Percentiles rank a stretch among this genome's conserved stretches.
phyloP scores from a whole-genome alignment of 768 basidiomycete genomes.

The Lactifluus subvellereus region DNA sequence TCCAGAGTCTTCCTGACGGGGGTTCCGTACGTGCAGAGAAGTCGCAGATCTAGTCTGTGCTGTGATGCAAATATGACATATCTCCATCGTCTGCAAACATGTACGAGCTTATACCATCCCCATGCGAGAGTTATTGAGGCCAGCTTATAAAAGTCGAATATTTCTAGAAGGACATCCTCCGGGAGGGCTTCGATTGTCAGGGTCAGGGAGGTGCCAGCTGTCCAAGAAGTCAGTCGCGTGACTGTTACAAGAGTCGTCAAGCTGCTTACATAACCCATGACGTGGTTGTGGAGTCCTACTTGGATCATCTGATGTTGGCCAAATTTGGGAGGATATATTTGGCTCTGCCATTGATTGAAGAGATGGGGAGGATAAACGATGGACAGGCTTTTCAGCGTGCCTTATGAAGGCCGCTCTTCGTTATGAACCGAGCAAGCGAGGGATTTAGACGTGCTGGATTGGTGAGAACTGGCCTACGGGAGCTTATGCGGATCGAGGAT shows the following conservation, averaged over 20 bases:
- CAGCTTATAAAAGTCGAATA: constrained; percentile 5
- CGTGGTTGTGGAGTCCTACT: background rate
- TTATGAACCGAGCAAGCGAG: too few species aligned
- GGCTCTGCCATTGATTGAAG: background rate
- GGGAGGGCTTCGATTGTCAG: background rate
- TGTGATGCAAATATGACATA: background rate
- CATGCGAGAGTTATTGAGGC: background rate
- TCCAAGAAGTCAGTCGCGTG: background rate
- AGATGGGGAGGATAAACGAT: background rate
- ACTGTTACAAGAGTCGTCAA: background rate
- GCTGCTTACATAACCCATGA: background rate
- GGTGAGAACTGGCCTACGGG: too few species aligned
- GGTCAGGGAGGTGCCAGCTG: background rate
- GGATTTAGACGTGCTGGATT: too few species aligned
- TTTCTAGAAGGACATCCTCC: constrained; percentile 5
- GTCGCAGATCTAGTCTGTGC: constrained; percentile 2
- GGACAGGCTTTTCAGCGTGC: too few species aligned
- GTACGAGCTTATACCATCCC: constrained; percentile 2
- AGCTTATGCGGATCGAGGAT: too few species aligned
- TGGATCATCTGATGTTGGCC: too few species aligned
- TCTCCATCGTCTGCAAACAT: constrained; percentile 6
- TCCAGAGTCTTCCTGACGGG: background rate
- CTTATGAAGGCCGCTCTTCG: too few species aligned
- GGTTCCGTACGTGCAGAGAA: constrained; percentile 8
- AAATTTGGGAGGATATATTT: too few species aligned